A percentile compares a stretch with the other conserved stretches of the same genome.
Evolutionary conservation across 2,329 filamentous ascomycete species (phyloP).

Genomic region (Huntiella savannae): DNA sequence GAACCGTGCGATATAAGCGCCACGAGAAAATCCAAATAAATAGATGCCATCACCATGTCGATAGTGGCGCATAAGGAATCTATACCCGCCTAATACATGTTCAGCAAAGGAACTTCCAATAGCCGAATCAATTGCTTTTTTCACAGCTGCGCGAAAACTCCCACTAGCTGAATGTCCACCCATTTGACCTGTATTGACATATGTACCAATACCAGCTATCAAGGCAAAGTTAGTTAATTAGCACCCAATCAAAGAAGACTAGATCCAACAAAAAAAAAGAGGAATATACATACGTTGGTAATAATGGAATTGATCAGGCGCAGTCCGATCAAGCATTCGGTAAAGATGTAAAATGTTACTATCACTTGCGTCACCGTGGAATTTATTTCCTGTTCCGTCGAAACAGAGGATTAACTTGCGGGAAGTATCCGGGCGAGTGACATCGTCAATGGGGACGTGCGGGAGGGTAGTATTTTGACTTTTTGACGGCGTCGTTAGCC

Average conservation of each 20-base stretch:
- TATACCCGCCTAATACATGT: slow-evolving; percentile 69
- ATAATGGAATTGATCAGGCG: slow-evolving; percentile 42
- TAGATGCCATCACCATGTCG: slow-evolving; percentile 45
- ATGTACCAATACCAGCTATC: slow-evolving; percentile 51
- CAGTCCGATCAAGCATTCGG: slow-evolving; percentile 46
- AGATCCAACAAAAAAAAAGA: neutral
- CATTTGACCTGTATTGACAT: slow-evolving; percentile 34
- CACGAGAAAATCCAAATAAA: slow-evolving; percentile 57
- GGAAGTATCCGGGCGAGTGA: no score
- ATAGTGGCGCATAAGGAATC: slow-evolving; percentile 60
- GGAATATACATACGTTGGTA: slow-evolving; percentile 34
- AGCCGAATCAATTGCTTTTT: slow-evolving; percentile 60
- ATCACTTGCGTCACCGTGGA: slow-evolving; percentile 41
- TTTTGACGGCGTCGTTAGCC: no score
- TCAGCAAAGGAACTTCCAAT: slow-evolving; percentile 64
- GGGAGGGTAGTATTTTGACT: no score
- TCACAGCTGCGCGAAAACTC: slow-evolving; percentile 34
- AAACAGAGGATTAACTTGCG: slow-evolving; percentile 40
- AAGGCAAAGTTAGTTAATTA: neutral
- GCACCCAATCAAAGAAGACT: no score
- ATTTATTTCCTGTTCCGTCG: slow-evolving; percentile 45
- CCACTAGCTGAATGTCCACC: no score
- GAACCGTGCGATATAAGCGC: slow-evolving; percentile 55
- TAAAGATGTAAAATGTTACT: slow-evolving; percentile 54
- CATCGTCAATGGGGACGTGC: no score